Evolutionary conservation across 257 asterid genomes (phyloP), one percentile per base, ranked within the genome.

Genomic region (Solanum dulcamara): DNA sequence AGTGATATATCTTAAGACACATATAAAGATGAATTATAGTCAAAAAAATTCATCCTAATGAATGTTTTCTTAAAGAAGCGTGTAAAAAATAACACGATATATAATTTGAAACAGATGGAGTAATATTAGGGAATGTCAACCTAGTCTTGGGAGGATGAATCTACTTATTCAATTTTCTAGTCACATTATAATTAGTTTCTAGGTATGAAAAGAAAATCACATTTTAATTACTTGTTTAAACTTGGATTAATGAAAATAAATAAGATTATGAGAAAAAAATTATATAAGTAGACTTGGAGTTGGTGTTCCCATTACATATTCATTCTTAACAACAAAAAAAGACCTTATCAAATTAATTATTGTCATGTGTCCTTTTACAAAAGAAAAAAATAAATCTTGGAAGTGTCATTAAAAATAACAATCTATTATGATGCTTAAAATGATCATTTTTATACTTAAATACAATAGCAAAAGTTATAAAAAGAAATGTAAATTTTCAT

Each of bases 21-120:
- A 26, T n/a, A 28, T 62, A 13, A 62, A 0, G 2, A 2, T 13
- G 28, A 64, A 64, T n/a, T n/a, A 12, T 62, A 62, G 1, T 10
- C 1, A 0, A 12, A 2, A n/a, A 28, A 6, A 6, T 20, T 18
- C 0, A 0, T 64, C 0, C 0, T 28, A 28, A 28, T 62, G 0
- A 62, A 0, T 62, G 6, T 2, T 28, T 30, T 28, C 4, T 64
- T 1, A 64, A 3, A 30, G 1, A 1, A 15, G 6, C 22, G 0
- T 14, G 10, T 64, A 64, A 64, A 64, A 28, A 2, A 12, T 1
- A 28, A 62, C 3, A 28, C 10, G 0, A 62, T 0, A 62, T 2
- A 62, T 2, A 12, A 12, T 62, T 62, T 1, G 4, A 11, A 1
- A 24, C 2, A 3, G 1, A 24, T 1, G 1, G 10, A 59, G 17